Conservation (phyloP, 2,329 filamentous ascomycete species). For the Zelopaecilomyces penicillatus region DNA sequence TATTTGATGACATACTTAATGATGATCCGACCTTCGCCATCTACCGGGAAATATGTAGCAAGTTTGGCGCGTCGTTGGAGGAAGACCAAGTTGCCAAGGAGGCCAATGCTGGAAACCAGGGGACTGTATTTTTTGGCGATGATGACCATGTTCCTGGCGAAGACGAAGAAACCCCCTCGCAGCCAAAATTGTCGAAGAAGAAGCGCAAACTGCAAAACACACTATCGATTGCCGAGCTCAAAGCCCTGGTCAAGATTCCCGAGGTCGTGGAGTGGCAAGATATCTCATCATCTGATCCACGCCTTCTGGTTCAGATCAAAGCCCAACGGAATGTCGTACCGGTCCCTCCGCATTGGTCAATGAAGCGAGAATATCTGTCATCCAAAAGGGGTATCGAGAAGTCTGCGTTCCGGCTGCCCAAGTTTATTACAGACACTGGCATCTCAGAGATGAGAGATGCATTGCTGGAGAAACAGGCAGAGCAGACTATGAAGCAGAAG, state of each 20-base stretch:
- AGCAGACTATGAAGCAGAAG: conserved; percentile 87
- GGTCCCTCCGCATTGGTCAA: conserved; percentile 85
- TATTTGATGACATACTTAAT: conserved; percentile 51
- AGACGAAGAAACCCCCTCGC: conserved; percentile 58
- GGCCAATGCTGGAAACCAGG: conserved; percentile 63
- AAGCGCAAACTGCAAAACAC: conserved; percentile 87
- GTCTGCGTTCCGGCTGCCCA: conserved; percentile 81
- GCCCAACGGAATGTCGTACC: conserved; percentile 91
- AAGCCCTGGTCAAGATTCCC: conserved; percentile 81
- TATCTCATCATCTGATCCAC: conserved; percentile 80
- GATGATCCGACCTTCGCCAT: conserved; percentile 74
- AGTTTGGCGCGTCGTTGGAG: conserved; percentile 60
- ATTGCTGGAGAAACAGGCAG: conserved; percentile 88
- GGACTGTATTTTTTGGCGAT: conserved; percentile 74
- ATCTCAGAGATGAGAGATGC: conserved; percentile 98
- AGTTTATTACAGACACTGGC: conserved; percentile 95
- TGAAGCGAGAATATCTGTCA: conserved; percentile 94
- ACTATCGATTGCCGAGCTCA: conserved; percentile 88
- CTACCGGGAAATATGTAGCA: conserved; percentile 75
- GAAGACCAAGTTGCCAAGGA: conserved; percentile 59
- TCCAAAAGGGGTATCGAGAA: conserved; percentile 97
- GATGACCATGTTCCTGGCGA: conserved; percentile 82
- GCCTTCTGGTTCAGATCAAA: conserved; percentile 88
- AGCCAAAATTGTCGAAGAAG: conserved; percentile 81
- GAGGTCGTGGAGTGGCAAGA: conserved; percentile 98